Evolutionary conservation across 208 protist species (phyloP), one percentile per base, ranked within the genome.

Genomic region (Trypanosoma boissoni): DNA sequence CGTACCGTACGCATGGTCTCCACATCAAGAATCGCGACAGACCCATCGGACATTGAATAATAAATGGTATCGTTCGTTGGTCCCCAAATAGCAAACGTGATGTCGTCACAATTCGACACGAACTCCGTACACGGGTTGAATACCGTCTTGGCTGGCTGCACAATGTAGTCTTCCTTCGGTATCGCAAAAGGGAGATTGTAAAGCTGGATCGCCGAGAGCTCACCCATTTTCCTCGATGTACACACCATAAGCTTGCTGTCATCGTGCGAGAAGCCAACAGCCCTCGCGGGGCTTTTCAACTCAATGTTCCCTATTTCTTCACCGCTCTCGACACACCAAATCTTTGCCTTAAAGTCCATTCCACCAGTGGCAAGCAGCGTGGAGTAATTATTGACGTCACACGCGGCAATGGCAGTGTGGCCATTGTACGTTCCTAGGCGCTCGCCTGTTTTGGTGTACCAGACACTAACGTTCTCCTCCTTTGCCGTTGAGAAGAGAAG

Each of bases 41-140:
- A 85, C 54, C 96, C 95, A 66, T 98, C 96, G 29, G 98, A 95
- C 68, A 67, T 75, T 28, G 80, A 63, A 45, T 90, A 94, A 79
- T 98, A 93, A 66, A 99, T 97, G 12, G 80, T 91, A 58, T 98
- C 79, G 71, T 99, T 99, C 10, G 96, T 89, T 27, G 96, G 96
- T 12, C 97, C 97, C 96, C 96, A 99, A 18, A 86, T 52, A 1
- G 96, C 96, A 36, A 72, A 94, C 55, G 96, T 97, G 55, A 96
- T 87, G 18, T 74, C 71, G 10, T 69, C 58, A 8, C 26, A 49
- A 18, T 74, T 57, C 18, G 67, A 71, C 57, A 89, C 74, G 68
- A 75, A 86, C 56, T 68, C 68, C 18, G 72, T 64, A 56, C 72
- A 79, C 9, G 74, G 71, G 50, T 86, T 88, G 62, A 94, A 91